Evolutionary conservation across 768 basidiomycete species (phyloP).

Genomic region (Cytidiella melzeri): DNA sequence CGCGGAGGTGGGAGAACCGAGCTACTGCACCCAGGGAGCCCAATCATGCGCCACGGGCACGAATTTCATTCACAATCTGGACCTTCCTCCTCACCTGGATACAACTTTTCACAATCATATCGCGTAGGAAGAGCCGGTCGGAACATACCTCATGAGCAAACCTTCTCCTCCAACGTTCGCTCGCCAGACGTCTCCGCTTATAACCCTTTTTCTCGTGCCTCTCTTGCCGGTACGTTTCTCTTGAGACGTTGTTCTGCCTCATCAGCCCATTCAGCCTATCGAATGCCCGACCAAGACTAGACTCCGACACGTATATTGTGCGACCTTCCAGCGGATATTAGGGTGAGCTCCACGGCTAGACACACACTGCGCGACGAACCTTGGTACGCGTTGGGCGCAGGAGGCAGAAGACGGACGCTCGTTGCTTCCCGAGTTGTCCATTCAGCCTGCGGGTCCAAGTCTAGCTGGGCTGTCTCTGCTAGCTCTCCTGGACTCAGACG

Average conservation of each 20-base stretch:
- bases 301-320: constrained; percentile 41
- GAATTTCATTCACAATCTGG: constrained; percentile 72
- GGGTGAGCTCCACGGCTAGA: not conserved
- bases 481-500: not conserved
- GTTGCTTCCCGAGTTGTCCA: constrained; percentile 34
- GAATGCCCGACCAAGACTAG: constrained; percentile 39
- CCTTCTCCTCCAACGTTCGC: constrained; percentile 71
- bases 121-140: constrained; percentile 10
- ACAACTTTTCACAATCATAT: constrained; percentile 15
- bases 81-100: constrained; percentile 80
- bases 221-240: constrained; percentile 40
- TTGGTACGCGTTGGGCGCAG: constrained; percentile 48
- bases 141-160: constrained; percentile 71
- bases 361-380: constrained; percentile 31
- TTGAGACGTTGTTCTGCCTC: constrained; percentile 46
- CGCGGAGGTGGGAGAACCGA: not conserved
- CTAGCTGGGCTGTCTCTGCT: not conserved
- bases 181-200: constrained; percentile 67
- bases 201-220: constrained; percentile 82
- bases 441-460: constrained; percentile 29
- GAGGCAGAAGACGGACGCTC: constrained; percentile 19
- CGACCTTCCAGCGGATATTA: constrained; percentile 48
- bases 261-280: constrained; percentile 45
- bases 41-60: constrained; percentile 31
- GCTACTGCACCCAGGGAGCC: not conserved